phyloP scores from a whole-genome alignment of 202 grass and related monocot genomes.

The Dendrocalamus latiflorus region DNA sequence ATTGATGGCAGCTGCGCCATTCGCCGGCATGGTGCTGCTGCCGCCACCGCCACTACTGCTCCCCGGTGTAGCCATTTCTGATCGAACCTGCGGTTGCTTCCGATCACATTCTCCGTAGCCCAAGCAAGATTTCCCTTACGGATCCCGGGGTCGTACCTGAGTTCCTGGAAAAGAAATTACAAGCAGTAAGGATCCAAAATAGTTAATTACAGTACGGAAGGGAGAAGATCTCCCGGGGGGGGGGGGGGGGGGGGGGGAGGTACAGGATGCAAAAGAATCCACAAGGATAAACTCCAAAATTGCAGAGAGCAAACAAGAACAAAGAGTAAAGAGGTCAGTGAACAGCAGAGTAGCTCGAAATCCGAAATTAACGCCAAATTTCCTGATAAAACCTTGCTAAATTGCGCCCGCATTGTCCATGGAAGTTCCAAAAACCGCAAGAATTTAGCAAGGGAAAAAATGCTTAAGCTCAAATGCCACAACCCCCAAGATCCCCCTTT shows the following conservation, averaged over 20 bases:
- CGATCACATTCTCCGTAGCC: constrained; percentile 48
- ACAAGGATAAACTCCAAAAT: not conserved
- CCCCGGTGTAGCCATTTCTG: constrained; percentile 37
- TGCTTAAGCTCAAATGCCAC: not conserved
- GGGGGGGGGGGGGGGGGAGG: not conserved
- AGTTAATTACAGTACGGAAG: not conserved
- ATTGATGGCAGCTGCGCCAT: constrained; percentile 53
- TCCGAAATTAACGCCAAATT: not conserved
- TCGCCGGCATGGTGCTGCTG: constrained; percentile 9
- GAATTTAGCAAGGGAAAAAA: not conserved
- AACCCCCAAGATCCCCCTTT: constrained; percentile 2
- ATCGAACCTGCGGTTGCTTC: constrained; percentile 12
- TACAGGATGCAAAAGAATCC: not conserved
- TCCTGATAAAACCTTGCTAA: not conserved
- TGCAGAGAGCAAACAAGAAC: not conserved
- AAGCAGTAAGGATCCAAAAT: constrained; percentile 28
- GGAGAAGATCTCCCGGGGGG: constrained; percentile 10
- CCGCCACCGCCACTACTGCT: constrained; percentile 43
- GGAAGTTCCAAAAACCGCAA: not conserved
- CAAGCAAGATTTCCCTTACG: constrained; percentile 11
- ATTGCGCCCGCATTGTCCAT: not conserved
- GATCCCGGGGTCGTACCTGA: constrained; percentile 30
- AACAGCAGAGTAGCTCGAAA: not conserved
- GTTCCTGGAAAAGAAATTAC: constrained; percentile 9
- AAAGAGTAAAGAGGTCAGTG: not conserved